A percentile compares a stretch with the other conserved stretches of the same genome.
Conservation (phyloP, 1,284 basidiomycete genomes). For the Thecaphora frezii region DNA sequence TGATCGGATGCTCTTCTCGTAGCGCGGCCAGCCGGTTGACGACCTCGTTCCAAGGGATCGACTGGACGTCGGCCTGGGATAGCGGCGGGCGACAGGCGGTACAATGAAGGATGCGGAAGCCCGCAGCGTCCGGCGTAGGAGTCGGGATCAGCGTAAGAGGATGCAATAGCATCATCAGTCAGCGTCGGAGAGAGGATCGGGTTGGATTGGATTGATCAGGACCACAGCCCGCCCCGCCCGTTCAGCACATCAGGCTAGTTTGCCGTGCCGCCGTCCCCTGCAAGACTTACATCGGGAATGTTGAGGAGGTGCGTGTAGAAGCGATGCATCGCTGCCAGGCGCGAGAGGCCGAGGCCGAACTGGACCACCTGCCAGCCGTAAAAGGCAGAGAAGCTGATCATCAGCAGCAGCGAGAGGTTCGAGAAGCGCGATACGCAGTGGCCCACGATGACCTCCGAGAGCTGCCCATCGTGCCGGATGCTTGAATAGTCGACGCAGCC, state of each 20-base stretch:
- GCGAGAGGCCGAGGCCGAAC: conserved; percentile 66
- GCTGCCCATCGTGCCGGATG: conserved; percentile 58
- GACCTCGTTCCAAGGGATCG: conserved; percentile 92
- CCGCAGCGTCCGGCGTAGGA: not conserved
- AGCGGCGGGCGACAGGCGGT: not conserved
- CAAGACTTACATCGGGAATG: conserved; percentile 65
- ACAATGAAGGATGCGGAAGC: conserved; percentile 43
- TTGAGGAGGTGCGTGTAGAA: conserved; percentile 71
- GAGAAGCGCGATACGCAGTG: conserved; percentile 72
- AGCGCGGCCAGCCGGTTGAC: conserved; percentile 73
- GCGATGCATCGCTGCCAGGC: conserved; percentile 85
- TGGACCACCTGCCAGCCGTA: conserved; percentile 68
- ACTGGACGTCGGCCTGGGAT: conserved; percentile 91
- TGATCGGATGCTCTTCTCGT: conserved; percentile 43
- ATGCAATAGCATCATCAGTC: too few species aligned
- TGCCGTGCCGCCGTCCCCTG: too few species aligned
- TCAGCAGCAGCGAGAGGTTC: conserved; percentile 67
- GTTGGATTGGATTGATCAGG: too few species aligned
- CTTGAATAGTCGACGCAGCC: conserved; percentile 92
- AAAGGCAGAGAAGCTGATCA: conserved; percentile 70
- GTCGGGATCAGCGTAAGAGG: too few species aligned
- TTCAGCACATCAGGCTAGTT: too few species aligned
- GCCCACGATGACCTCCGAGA: conserved; percentile 47
- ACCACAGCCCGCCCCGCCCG: too few species aligned
- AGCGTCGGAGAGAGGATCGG: too few species aligned